Base-by-base conservation (phyloP, 2,329 filamentous ascomycete genomes). In the Saccharata proteae region DNA sequence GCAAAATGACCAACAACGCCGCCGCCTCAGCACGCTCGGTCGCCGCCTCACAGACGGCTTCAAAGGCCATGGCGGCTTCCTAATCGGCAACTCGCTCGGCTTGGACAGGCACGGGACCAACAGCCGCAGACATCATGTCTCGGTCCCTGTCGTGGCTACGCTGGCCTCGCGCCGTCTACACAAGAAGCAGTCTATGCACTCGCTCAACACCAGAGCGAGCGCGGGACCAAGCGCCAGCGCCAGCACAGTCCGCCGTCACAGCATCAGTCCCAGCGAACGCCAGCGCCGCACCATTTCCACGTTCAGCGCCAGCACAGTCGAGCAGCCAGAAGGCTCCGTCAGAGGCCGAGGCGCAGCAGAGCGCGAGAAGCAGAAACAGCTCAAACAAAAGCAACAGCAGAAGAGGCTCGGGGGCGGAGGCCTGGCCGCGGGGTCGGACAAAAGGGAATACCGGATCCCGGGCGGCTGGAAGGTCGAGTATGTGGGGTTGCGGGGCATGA, bases 81-180 rank as follows among this genome's bases (percentile, higher is more conserved):
- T 68, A 17, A 60, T 71, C 20, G 67, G 64, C 30, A 74, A 74
- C 43, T 67, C 65, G 3, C 51, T 74, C 0, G 70, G 69, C 15
- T 55, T 75, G 24, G 66, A 70, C 25, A 60, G 55, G 42, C 58
- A 49, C 48, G 62, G 40, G 41, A 62, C 39, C 7, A 57, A 59
- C 53, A 37, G 52, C 54, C 41, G 59, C 49, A 32, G 64, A 48
- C 37, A 60, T 47, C 18, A 57, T 52, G 30, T 56, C 44, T 19
- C 43, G 51, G 26, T 48, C 46, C 37, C 44, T 46, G 15, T 49
- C n/a, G n/a, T n/a, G n/a, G n/a, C n/a, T n/a, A n/a, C n/a, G 20
- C 20, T n/a, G 20, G 45, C 29, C 49, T 51, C 26, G 54, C 44
- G 24, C 52, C 49, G 29, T 29, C 10, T 16, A 28, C 31, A 38